Evolutionary conservation across 805 yeast species (phyloP), one percentile per base, ranked within the genome.

Genomic region (Yamadazyma kitorensis): DNA sequence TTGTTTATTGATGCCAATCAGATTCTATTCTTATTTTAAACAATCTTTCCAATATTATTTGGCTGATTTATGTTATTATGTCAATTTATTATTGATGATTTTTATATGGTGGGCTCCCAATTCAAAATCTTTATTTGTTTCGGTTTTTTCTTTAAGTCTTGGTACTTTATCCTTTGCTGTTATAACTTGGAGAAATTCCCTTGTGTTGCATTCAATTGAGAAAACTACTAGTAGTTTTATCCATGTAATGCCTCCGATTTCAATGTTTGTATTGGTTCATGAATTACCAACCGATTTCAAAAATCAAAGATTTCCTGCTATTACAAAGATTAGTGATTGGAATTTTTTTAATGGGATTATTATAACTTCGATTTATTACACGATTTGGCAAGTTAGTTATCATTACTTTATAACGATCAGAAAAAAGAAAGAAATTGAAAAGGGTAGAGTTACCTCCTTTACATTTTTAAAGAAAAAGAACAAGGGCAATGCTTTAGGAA

Each of bases 101-200:
- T 91, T 76, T 52, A 71, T 91, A 20, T 91, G 98, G 98, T 66
- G 78, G 4, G 78, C 80, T 42, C 97, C 98, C 0, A 51, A 68
- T 21, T 85, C 95, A 2, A 68, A 70, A 24, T 74, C 80, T 46
- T 65, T 91, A 16, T 91, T 83, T 60, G 77, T 86, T 11, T 74
- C 91, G 2, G 87, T 94, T 45, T 89, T 86, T 59, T 83, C 96
- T 7, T 77, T 91, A 40, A 74, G 93, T 1, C 80, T 83, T 63
- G 98, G 98, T 1, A 86, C 97, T 0, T 61, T 91, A 36, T 76
- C 95, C 5, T 89, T 86, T 74, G 97, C 97, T 0, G 96, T 91
- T 15, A 80, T 91, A 27, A 86, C 96, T 0, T 91, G 98, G 98
- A 72, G 95, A 47, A 91, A 91, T 56, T 88, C 96, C 5, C 68